These are phyloP conservation scores for Gymnopus androsaceus DNA, from an alignment of 1,284 basidiomycete species.

Conservation along the genomic window DNA sequence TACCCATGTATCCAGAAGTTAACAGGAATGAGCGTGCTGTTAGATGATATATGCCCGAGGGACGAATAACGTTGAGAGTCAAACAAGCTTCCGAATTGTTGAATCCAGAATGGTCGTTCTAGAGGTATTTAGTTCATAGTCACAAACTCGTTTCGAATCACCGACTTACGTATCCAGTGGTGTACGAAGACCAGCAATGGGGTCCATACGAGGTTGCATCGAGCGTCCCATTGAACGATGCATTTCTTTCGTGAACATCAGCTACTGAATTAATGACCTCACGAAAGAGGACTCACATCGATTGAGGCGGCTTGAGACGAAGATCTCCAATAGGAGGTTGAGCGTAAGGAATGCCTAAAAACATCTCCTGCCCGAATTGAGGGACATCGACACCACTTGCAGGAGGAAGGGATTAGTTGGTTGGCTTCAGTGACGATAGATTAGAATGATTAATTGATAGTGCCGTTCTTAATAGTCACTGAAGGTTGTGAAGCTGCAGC, in stretches of 20 bases:
- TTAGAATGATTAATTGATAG: no score
- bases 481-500: neutral
- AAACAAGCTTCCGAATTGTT: constrained; percentile 5
- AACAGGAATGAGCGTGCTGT: neutral
- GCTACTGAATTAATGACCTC: no score
- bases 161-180: no score
- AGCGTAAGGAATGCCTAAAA: neutral
- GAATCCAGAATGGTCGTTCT: neutral
- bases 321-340: neutral
- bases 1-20: constrained; percentile 6
- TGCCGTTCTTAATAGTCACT: constrained; percentile 1
- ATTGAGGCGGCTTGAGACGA: neutral
- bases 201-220: neutral
- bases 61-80: constrained; percentile 10
- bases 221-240: neutral
- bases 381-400: neutral
- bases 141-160: no score
- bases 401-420: no score
- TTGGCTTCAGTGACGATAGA: no score
- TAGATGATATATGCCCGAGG: neutral
- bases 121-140: neutral
- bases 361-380: neutral
- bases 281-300: no score
- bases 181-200: no score
- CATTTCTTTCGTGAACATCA: no score